Base-by-base conservation (phyloP, 345 rosid genomes). In the Stellera chamaejasme region DNA sequence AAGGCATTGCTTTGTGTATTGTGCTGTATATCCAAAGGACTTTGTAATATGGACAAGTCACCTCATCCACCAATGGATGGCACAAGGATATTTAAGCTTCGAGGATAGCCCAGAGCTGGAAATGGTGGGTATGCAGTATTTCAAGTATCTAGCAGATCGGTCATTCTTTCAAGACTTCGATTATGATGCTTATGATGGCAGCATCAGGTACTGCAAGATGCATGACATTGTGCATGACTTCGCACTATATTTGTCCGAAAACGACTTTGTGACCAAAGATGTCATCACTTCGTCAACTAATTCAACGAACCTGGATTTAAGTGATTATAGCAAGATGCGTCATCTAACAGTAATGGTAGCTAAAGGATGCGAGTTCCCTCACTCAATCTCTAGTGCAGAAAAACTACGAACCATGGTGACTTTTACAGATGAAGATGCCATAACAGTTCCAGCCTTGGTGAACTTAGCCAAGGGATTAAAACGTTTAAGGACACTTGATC, bases 11-110 rank as follows among this genome's bases (percentile, higher is more conserved):
- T 57, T 57, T 5, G n/a, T 39, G 41, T 57, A 57, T 28, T 57
- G 52, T 58, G 50, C 61, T 3, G 15, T 28, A 10, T 46, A 27
- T 11, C 61, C 61, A 7, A 58, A 58, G 5, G 11, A 13, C 10
- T 3, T 2, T n/a, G 1, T 0, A 27, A 13, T 57, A 10, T 4
- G 2, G 2, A 57, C 27, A 57, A 26, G 32, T 27, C 10, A 45
- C 27, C 15, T 57, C 43, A 11, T 57, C 52, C 41, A 57, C 10
- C 13, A 12, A 4, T 57, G 52, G 61, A 57, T n/a, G 52, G 61
- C 43, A 1, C 52, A 27, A 10, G 61, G 52, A 14, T 46, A 45
- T 44, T 32, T 57, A 45, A 46, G 43, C n/a, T 41, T 28, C 12
- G 25, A 26, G 10, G 43, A 3, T 19, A 27, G 13, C 8, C 3